phyloP scores from a whole-genome alignment of 2,329 filamentous ascomycete species.

The Aspergillus sp. region DNA sequence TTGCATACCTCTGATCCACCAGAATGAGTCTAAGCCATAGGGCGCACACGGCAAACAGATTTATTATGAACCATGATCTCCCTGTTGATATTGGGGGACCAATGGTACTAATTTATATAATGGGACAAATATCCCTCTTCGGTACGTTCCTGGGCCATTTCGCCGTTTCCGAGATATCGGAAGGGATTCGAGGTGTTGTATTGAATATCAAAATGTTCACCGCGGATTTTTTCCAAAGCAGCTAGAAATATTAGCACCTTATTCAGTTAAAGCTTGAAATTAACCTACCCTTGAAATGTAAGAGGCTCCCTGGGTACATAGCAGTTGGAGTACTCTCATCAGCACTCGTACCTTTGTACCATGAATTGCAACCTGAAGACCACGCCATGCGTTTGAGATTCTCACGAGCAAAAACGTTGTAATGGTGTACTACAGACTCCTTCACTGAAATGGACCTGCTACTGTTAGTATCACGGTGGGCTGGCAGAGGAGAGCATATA shows the following conservation, averaged over 20 bases:
- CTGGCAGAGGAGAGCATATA: neutral
- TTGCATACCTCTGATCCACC: too few species aligned
- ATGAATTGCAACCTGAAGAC: conserved; percentile 20
- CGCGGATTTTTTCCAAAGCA: conserved; percentile 8
- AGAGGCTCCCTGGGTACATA: conserved; percentile 19
- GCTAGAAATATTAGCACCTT: neutral
- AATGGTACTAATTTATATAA: conserved; percentile 1
- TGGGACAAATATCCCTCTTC: conserved; percentile 7
- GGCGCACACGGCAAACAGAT: too few species aligned
- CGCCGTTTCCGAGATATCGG: conserved; percentile 9
- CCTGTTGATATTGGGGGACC: too few species aligned
- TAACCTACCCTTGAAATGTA: conserved; percentile 16
- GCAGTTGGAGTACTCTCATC: conserved; percentile 11
- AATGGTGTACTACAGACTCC: conserved; percentile 11
- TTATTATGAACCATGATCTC: too few species aligned
- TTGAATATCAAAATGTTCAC: conserved; percentile 13
- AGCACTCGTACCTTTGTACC: conserved; percentile 18
- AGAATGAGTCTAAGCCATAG: too few species aligned
- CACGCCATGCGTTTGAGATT: conserved; percentile 20
- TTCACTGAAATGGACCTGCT: conserved; percentile 9
- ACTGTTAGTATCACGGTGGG: neutral
- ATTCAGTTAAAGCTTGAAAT: neutral
- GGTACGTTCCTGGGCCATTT: conserved; percentile 7
- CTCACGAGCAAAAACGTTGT: conserved; percentile 17
- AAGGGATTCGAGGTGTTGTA: conserved; percentile 10